Conservation (phyloP, 192 early-diverging fungal species). For the Endogone sp. region DNA sequence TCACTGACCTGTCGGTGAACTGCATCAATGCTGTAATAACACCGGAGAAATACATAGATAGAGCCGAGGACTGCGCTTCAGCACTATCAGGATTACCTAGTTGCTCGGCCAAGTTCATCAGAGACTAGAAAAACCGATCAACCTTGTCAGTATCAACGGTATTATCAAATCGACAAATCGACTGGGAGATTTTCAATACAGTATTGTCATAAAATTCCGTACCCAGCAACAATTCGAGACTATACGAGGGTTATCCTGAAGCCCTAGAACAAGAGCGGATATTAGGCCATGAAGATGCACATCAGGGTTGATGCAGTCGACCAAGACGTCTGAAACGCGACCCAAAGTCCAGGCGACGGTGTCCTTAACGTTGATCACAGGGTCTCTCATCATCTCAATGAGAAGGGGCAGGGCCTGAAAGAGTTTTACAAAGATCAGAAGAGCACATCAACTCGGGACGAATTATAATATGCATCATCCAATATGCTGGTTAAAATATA, state of each 20-base stretch:
- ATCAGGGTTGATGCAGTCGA: slow-evolving; percentile 70
- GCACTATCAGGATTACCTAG: slow-evolving; percentile 52
- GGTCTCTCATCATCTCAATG: slow-evolving; percentile 87
- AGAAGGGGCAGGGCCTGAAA: slow-evolving; percentile 75
- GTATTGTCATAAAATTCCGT: too few relatives aligned
- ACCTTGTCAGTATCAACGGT: too few relatives aligned
- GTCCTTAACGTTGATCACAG: slow-evolving; percentile 88
- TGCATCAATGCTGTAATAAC: slow-evolving; percentile 73
- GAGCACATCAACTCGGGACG: not conserved
- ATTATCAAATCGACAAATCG: too few relatives aligned
- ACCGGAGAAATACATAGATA: slow-evolving; percentile 85
- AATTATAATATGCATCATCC: not conserved
- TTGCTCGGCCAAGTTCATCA: slow-evolving; percentile 92
- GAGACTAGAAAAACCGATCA: slow-evolving; percentile 55
- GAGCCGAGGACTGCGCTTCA: slow-evolving; percentile 57
- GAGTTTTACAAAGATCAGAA: slow-evolving; percentile 5
- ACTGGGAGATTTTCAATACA: too few relatives aligned
- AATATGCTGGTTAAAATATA: not conserved
- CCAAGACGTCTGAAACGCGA: slow-evolving; percentile 82
- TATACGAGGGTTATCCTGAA: slow-evolving; percentile 85
- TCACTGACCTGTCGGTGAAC: slow-evolving; percentile 53
- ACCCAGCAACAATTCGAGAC: slow-evolving; percentile 95
- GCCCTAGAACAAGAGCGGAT: slow-evolving; percentile 73
- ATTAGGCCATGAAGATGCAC: slow-evolving; percentile 68
- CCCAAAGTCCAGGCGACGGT: slow-evolving; percentile 98